phyloP scores from a whole-genome alignment of 2,329 filamentous ascomycete species.

The Xylariaceae sp. region DNA sequence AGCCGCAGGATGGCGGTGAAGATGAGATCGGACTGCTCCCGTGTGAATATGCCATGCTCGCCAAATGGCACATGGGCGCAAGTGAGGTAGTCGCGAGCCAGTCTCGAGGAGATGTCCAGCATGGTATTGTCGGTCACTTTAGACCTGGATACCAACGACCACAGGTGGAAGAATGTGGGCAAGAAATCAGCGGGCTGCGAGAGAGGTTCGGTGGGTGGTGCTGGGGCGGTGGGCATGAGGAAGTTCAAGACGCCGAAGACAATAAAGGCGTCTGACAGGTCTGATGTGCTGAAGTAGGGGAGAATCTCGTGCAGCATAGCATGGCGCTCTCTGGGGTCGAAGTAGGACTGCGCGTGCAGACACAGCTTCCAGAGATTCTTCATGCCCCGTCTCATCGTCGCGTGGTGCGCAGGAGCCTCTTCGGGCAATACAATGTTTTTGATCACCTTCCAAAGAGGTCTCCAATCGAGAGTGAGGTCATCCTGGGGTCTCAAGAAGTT shows the following conservation, averaged over 20 bases:
- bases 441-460: constrained; percentile 86
- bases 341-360: constrained; percentile 86
- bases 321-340: constrained; percentile 82
- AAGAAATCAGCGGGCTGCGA: constrained; percentile 87
- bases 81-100: constrained; percentile 79
- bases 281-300: constrained; percentile 89
- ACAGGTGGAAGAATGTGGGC: constrained; percentile 93
- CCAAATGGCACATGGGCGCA: constrained; percentile 76
- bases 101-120: constrained; percentile 82
- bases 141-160: constrained; percentile 89
- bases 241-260: constrained; percentile 86
- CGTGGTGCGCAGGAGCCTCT: constrained; percentile 69
- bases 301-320: constrained; percentile 78
- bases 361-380: constrained; percentile 81
- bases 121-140: constrained; percentile 83
- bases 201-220: constrained; percentile 66
- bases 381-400: constrained; percentile 51
- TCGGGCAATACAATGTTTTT: constrained; percentile 86
- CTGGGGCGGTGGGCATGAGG: constrained; percentile 79
- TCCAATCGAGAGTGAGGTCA: constrained; percentile 91
- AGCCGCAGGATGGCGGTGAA: constrained; percentile 88
- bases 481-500: constrained; percentile 90
- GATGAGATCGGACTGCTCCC: constrained; percentile 86
- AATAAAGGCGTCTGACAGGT: constrained; percentile 87
- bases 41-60: constrained; percentile 86